These are phyloP conservation scores for Ocimum tenuiflorum DNA, from an alignment of 257 asterid species.

Conservation along the genomic window DNA sequence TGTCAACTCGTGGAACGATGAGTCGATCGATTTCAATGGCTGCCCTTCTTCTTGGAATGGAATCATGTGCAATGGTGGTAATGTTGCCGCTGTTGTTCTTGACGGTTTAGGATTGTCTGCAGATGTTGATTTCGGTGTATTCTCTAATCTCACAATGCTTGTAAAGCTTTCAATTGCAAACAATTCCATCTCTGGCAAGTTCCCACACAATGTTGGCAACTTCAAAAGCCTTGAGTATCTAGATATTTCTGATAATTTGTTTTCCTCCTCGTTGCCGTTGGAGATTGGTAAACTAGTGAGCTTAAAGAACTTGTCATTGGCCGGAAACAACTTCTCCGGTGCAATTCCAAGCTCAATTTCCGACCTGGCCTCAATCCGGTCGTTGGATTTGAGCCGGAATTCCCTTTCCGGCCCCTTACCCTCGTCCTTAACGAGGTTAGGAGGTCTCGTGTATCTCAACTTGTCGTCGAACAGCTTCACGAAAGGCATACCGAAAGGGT, in stretches of 20 bases:
- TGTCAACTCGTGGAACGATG: conserved; percentile 87
- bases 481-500: conserved; percentile 63
- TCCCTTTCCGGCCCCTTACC: conserved; percentile 66
- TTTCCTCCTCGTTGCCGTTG: conserved; percentile 60
- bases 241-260: conserved; percentile 68
- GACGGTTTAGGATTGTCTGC: conserved; percentile 67
- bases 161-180: conserved; percentile 81
- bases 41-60: conserved; percentile 99
- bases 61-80: conserved; percentile 89
- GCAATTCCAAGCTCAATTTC: conserved; percentile 58
- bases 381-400: conserved; percentile 69
- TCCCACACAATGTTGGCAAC: conserved; percentile 46
- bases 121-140: conserved; percentile 61
- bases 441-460: conserved; percentile 58
- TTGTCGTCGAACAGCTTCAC: conserved; percentile 60
- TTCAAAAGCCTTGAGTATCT: conserved; percentile 72
- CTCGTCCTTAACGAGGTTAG: conserved; percentile 46
- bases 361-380: conserved; percentile 50
- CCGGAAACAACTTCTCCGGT: conserved; percentile 85
- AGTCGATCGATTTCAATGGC: conserved; percentile 92
- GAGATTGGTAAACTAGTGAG: conserved; percentile 53
- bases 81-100: conserved; percentile 87
- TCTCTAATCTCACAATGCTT: conserved; percentile 78
- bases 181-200: conserved; percentile 64
- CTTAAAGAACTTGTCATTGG: conserved; percentile 62